Conservation (phyloP, 306 rosid species). For the Delonix regia region DNA sequence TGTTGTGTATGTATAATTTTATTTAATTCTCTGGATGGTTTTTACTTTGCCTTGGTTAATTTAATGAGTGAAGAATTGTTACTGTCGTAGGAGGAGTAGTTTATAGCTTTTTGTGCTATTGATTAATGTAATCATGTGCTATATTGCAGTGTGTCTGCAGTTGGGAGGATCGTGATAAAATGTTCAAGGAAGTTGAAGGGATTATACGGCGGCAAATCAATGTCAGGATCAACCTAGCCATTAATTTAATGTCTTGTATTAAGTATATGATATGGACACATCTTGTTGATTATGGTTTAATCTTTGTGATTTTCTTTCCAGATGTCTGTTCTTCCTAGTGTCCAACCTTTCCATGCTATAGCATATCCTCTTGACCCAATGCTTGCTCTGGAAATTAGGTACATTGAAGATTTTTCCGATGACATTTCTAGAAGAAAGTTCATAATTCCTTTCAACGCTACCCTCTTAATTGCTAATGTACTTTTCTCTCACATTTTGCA, state of each 20-base stretch:
- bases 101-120: conserved; percentile 6
- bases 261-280: conserved; percentile 13
- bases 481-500: conserved; percentile 21
- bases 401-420: conserved; percentile 6
- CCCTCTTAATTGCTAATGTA: background rate
- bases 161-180: conserved; percentile 97
- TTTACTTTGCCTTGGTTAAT: background rate
- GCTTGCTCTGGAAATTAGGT: conserved; percentile 98
- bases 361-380: conserved; percentile 95
- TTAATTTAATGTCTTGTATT: background rate
- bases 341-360: conserved; percentile 99
- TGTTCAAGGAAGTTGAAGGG: conserved; percentile 92
- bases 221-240: conserved; percentile 53
- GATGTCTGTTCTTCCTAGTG: conserved; percentile 99
- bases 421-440: background rate
- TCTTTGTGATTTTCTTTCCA: conserved; percentile 39
- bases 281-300: conserved; percentile 4
- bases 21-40: background rate
- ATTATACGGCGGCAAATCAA: conserved; percentile 89
- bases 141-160: conserved; percentile 83
- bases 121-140: conserved; percentile 7
- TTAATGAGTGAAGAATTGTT: background rate
- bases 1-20: background rate
- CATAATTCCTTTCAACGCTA: background rate
- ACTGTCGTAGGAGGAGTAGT: background rate